Evolutionary conservation across 805 yeast species (phyloP).

Genomic region (Cyberlindnera veronae): DNA sequence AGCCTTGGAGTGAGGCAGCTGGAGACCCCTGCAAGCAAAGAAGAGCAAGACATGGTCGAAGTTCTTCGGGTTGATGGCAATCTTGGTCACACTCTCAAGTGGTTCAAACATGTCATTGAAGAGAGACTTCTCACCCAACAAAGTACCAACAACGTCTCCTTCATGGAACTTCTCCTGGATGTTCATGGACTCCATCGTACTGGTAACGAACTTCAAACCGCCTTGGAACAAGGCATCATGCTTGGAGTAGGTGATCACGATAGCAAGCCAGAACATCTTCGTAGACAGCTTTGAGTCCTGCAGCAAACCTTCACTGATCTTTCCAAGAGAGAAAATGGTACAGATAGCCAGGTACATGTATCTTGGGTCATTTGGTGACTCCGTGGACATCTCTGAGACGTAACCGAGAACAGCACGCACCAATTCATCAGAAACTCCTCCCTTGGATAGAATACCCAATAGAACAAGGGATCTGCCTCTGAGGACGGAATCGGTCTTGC

Average conservation of each 20-base stretch:
- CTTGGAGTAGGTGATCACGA: conserved; percentile 31
- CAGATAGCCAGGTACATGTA: conserved; percentile 29
- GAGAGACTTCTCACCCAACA: conserved; percentile 26
- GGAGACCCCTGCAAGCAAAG: conserved; percentile 53
- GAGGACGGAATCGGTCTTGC: conserved; percentile 50
- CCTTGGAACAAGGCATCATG: conserved; percentile 37
- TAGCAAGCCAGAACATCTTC: conserved; percentile 37
- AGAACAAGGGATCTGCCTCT: conserved; percentile 67
- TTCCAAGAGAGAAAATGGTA: conserved; percentile 38
- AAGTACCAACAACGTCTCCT: conserved; percentile 24
- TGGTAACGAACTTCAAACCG: conserved; percentile 36
- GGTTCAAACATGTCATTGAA: conserved; percentile 41
- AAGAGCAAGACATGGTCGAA: conserved; percentile 50
- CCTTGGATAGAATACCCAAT: conserved; percentile 62
- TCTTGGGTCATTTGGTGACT: conserved; percentile 26
- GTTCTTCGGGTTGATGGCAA: conserved; percentile 40
- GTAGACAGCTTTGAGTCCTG: conserved; percentile 29
- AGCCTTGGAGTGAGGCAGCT: conserved; percentile 52
- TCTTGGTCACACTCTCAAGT: conserved; percentile 40
- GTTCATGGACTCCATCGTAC: conserved; percentile 32
- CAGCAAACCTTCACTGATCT: conserved; percentile 36
- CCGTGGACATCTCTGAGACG: conserved; percentile 30
- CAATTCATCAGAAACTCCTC: conserved; percentile 58
- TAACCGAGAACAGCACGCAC: conserved; percentile 37
- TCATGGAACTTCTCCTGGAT: conserved; percentile 30